These are phyloP conservation scores for Mycosarcoma mackinlayi DNA, from an alignment of 1,284 basidiomycete genomes.

Conservation along the genomic window DNA sequence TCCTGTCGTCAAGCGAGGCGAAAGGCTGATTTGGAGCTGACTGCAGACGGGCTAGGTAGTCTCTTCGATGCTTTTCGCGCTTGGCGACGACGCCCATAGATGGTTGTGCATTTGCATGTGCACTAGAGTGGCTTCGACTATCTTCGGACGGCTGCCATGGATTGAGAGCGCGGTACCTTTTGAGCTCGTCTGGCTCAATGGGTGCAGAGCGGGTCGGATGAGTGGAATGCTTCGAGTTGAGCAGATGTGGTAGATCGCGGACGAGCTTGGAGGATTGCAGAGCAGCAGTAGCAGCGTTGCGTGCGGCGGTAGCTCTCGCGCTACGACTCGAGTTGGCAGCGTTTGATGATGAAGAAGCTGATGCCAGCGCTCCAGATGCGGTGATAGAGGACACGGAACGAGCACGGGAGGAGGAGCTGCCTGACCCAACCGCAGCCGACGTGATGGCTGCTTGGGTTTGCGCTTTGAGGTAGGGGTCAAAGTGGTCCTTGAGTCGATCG, in stretches of 20 bases:
- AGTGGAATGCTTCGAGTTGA: constrained; percentile 17
- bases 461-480: constrained; percentile 47
- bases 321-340: constrained; percentile 8
- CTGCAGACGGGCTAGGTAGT: constrained; percentile 67
- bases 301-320: constrained; percentile 30
- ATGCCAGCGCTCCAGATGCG: constrained; percentile 1
- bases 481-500: constrained; percentile 54
- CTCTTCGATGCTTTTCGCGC: constrained; percentile 77
- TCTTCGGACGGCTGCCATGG: constrained; percentile 31
- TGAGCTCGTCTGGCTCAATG: constrained; percentile 48
- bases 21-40: constrained; percentile 17
- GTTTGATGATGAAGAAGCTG: constrained; percentile 1
- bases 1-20: constrained; percentile 66
- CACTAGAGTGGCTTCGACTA: constrained; percentile 11
- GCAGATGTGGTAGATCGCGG: constrained; percentile 49
- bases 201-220: constrained; percentile 12
- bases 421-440: constrained; percentile 34
- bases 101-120: background rate
- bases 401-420: constrained; percentile 20
- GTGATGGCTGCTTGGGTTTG: constrained; percentile 43
- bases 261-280: constrained; percentile 48
- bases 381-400: constrained; percentile 9
- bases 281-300: constrained; percentile 35
- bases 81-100: constrained; percentile 57
- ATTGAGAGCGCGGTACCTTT: constrained; percentile 44